These are phyloP conservation scores for Apophysomyces sp. DNA, from an alignment of 371 early-diverging fungal genomes.

Conservation along the genomic window DNA sequence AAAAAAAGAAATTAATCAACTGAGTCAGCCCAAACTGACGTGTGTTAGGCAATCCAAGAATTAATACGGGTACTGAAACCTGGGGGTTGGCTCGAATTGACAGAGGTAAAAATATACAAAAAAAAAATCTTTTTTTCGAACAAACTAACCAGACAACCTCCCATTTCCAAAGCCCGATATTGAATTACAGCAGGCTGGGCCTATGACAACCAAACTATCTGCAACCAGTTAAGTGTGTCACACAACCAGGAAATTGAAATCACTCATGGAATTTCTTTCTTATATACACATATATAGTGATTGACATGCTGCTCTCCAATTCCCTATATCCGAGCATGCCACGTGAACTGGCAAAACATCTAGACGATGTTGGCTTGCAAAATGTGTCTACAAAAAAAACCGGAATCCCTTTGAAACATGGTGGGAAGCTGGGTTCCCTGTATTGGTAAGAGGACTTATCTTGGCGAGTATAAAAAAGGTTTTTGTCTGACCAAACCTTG, in stretches of 20 bases:
- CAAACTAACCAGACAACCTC: neutral
- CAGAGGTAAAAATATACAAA: neutral
- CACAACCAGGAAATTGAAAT: neutral
- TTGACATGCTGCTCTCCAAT: neutral
- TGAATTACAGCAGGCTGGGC: neutral
- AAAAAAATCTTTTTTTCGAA: neutral
- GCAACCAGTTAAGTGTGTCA: slow-evolving; percentile 1
- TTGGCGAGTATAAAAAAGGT: neutral
- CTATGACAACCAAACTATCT: neutral
- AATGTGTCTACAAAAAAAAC: neutral
- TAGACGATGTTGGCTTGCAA: neutral
- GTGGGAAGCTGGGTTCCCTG: neutral
- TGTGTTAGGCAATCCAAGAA: neutral
- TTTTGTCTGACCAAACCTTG: neutral
- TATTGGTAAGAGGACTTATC: neutral
- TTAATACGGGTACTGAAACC: neutral
- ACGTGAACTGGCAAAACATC: neutral
- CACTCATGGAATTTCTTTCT: too few species aligned
- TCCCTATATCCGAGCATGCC: neutral
- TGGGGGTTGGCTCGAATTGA: neutral
- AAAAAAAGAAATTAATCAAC: neutral
- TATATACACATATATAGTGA: neutral
- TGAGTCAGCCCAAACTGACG: neutral
- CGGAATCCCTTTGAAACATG: neutral
- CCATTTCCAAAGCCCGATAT: neutral